Base-by-base conservation (phyloP, 192 early-diverging fungal genomes). In the Geranomyces variabilis region DNA sequence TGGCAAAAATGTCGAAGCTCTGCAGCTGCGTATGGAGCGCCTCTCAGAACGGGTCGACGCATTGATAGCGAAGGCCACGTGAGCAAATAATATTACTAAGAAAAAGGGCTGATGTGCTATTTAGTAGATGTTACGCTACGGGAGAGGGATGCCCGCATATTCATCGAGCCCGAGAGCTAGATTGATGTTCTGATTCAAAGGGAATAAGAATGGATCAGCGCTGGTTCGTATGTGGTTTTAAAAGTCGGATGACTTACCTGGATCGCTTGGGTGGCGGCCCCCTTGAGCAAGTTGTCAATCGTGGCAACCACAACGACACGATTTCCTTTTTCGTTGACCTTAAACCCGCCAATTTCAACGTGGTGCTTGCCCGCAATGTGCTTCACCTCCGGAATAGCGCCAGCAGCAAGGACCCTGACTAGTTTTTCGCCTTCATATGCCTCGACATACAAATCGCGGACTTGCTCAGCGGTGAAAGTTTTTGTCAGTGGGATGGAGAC, bases 211-310 rank as follows among this genome's bases (percentile, higher is more conserved):
- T n/a, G n/a, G n/a, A n/a, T n/a, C n/a, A 75, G 19, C 19, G 73
- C 24, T 45, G 51, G 56, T n/a, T n/a, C n/a, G n/a, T n/a, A n/a
- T n/a, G n/a, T n/a, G n/a, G n/a, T n/a, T n/a, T 31, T 53, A 6
- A 53, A 26, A n/a, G 4, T 17, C 3, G 15, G 44, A 62, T 21
- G 0, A 28, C 74, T 66, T 66, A 89, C 86, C 85, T 96, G 94
- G 41, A 97, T 79, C 17, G 96, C 95, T 80, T 99, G 97, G n/a
- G 96, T 99, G 0, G 97, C 97, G 24, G 96, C 96, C 6, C 97
- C 97, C 88, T 99, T 99, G 62, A 97, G 86, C 77, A 99, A 76
- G 66, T 99, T 99, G 76, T 98, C 97, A 66, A 99, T 91, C 1
- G 95, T 97, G 12, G 92, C 91, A 28, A 93, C 89, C 9, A 99